phyloP scores from a whole-genome alignment of 371 early-diverging fungal species.

The Syncephalastrum sp. region DNA sequence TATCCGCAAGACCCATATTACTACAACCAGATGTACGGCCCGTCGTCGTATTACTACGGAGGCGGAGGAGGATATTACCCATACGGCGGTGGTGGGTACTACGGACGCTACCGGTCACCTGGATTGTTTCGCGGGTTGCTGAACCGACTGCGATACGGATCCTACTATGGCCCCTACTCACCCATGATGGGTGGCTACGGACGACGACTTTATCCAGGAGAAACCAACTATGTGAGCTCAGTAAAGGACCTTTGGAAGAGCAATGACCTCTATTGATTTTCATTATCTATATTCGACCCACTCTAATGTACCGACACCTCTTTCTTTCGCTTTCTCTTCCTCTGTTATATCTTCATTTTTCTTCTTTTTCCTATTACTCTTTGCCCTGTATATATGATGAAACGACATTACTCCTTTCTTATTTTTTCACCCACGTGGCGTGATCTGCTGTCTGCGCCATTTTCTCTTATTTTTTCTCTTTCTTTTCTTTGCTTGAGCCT shows the following conservation, averaged over 20 bases:
- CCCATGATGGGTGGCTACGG: slow-evolving; percentile 6
- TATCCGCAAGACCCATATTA: slow-evolving; percentile 14
- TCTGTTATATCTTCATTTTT: slow-evolving; percentile 2
- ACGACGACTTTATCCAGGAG: slow-evolving; percentile 17
- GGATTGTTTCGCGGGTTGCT: slow-evolving; percentile 18
- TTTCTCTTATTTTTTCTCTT: too few species aligned
- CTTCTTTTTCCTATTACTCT: slow-evolving; percentile 1
- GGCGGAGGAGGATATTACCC: slow-evolving; percentile 16
- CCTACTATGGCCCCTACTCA: slow-evolving; percentile 12
- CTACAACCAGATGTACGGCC: slow-evolving; percentile 10
- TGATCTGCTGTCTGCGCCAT: too few species aligned
- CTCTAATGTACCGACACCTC: neutral
- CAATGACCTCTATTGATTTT: slow-evolving; percentile 16
- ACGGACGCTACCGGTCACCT: slow-evolving; percentile 12
- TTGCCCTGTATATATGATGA: neutral
- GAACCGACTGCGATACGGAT: slow-evolving; percentile 20
- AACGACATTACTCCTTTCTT: too few species aligned
- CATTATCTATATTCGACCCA: neutral
- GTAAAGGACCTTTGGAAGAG: slow-evolving; percentile 26
- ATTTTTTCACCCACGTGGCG: too few species aligned
- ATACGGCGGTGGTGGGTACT: slow-evolving; percentile 9
- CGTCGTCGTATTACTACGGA: neutral
- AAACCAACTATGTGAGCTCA: slow-evolving; percentile 22
- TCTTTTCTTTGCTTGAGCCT: too few species aligned
- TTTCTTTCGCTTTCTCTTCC: neutral